phyloP scores from a whole-genome alignment of 495 filamentous ascomycete species.

The Neurospora sublineolata region DNA sequence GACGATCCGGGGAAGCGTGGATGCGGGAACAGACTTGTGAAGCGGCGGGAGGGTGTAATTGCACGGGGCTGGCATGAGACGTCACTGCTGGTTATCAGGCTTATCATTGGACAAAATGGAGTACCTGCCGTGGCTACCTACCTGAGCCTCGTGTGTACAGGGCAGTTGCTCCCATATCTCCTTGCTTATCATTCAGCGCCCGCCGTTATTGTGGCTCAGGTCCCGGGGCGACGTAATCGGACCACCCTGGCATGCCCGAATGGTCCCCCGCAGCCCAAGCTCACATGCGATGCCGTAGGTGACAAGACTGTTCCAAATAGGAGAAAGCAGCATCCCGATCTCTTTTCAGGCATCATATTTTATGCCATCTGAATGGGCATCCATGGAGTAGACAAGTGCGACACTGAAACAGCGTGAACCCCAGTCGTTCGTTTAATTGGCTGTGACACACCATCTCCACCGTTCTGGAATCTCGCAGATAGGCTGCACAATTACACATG shows the following conservation, averaged over 20 bases:
- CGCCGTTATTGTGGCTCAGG: not conserved
- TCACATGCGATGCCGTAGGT: conserved; percentile 3
- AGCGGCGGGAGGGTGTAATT: not conserved
- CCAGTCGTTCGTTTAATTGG: not conserved
- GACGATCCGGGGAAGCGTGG: not conserved
- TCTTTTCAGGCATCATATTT: not conserved
- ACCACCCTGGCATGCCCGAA: not conserved
- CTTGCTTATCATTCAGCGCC: not conserved
- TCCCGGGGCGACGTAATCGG: conserved; percentile 7
- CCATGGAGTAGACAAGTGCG: not conserved
- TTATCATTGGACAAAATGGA: not conserved
- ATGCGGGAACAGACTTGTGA: not conserved
- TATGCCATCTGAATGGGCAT: not conserved
- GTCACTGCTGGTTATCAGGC: conserved; percentile 3
- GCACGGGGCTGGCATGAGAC: conserved; percentile 1
- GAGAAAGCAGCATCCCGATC: not conserved
- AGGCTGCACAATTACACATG: not conserved
- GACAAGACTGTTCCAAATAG: not conserved
- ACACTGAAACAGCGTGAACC: not conserved
- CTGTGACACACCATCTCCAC: not conserved
- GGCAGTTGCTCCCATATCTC: not conserved
- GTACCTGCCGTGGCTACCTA: too few species aligned
- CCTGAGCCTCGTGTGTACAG: not conserved
- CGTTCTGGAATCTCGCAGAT: not conserved
- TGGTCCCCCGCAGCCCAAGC: not conserved